These are phyloP conservation scores for Nymphaea colorata DNA, from an alignment of 164 flowering plant genomes.

Conservation along the genomic window DNA sequence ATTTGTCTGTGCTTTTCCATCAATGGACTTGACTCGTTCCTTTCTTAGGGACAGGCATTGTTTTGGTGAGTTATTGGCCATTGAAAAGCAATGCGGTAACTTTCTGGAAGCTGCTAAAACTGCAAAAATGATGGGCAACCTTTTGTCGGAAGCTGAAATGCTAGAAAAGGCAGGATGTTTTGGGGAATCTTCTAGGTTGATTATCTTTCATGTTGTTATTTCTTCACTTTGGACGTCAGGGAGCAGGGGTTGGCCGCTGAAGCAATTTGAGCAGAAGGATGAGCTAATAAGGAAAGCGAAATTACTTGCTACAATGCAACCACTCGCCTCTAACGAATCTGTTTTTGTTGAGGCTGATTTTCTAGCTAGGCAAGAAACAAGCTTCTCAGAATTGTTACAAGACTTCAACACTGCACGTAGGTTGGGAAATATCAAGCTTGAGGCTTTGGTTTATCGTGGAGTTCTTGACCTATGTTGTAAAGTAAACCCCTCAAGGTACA, in stretches of 20 bases:
- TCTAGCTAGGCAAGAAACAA: conserved; percentile 19
- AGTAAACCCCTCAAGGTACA: conserved; percentile 18
- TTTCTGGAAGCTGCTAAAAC: conserved; percentile 41
- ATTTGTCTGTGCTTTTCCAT: conserved; percentile 26
- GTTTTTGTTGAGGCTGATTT: conserved; percentile 23
- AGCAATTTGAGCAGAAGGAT: conserved; percentile 25
- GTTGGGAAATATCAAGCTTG: conserved; percentile 20
- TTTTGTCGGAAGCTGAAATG: conserved; percentile 39
- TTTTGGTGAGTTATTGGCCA: conserved; percentile 35
- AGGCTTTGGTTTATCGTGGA: conserved; percentile 29
- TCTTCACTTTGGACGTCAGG: conserved; percentile 37
- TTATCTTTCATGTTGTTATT: conserved; percentile 27
- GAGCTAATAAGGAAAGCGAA: conserved; percentile 33
- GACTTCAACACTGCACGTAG: conserved; percentile 16
- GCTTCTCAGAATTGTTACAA: conserved; percentile 15
- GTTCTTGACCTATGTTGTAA: conserved; percentile 39
- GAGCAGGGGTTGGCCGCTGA: conserved; percentile 53
- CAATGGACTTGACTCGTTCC: conserved; percentile 20
- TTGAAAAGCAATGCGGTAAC: conserved; percentile 44
- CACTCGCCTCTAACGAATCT: conserved; percentile 16
- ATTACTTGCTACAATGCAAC: conserved; percentile 17
- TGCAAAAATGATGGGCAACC: conserved; percentile 34
- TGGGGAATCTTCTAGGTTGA: conserved; percentile 26
- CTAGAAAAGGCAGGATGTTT: conserved; percentile 37
- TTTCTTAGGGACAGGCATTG: conserved; percentile 23